phyloP scores from a whole-genome alignment of 2,329 filamentous ascomycete genomes.

The Pseudogymnoascus sp. region DNA sequence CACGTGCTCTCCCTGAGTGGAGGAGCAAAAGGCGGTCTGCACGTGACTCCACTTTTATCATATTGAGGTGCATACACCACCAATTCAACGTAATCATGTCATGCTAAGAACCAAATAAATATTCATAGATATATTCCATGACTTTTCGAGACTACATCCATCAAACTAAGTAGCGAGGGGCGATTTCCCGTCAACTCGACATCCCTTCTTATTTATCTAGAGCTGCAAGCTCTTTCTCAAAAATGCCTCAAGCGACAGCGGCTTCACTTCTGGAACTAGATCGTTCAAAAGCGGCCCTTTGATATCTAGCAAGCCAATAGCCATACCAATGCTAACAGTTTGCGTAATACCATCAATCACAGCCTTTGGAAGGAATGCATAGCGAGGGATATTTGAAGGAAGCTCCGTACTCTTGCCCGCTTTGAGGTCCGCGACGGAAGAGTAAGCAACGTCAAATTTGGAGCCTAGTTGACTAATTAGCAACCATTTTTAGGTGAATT shows the following conservation, averaged over 20 bases:
- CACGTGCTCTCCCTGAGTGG: slow-evolving; percentile 6
- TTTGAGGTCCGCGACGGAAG: slow-evolving; percentile 21
- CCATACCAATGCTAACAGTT: not conserved
- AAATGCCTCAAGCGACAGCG: not conserved
- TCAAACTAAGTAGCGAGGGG: not conserved
- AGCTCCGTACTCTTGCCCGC: slow-evolving; percentile 17
- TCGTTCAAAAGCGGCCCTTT: not conserved
- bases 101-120: not conserved
- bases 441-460: slow-evolving; percentile 24
- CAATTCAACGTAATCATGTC: not conserved
- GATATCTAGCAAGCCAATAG: not conserved
- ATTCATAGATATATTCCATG: not conserved
- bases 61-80: not conserved
- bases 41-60: slow-evolving; percentile 9
- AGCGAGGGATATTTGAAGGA: slow-evolving; percentile 21
- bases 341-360: slow-evolving; percentile 19
- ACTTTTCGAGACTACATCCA: not conserved
- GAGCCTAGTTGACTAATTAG: slow-evolving; percentile 11
- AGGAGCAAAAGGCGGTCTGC: not conserved
- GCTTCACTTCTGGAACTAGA: not conserved
- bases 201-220: not conserved
- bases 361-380: slow-evolving; percentile 22
- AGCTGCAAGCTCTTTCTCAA: not conserved
- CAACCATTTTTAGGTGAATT: not conserved
- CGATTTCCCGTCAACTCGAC: not conserved